Base-by-base conservation (phyloP, 352 stramenopile genomes). In the Pythium angustatum region DNA sequence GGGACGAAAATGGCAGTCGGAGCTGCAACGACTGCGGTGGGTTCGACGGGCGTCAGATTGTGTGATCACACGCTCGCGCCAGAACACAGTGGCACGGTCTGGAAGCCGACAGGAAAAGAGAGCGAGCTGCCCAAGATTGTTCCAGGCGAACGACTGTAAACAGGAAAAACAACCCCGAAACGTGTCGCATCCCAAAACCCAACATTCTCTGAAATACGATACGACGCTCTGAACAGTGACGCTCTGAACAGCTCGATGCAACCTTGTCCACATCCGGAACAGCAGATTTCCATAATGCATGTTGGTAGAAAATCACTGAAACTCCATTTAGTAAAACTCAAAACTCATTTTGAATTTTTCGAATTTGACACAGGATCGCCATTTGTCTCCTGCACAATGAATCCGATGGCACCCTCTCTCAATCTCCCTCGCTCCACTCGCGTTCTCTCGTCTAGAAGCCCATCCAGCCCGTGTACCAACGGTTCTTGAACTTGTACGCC, bases 401-500 rank as follows among this genome's bases (percentile, higher is more conserved):
- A n/a, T n/a, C n/a, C n/a, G n/a, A n/a, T n/a, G n/a, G n/a, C 40
- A 26, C 40, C 26, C 40, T 45, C 40, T 47, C 40, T 47, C 38
- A 17, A 14, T 44, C 5, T 44, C 38, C 10, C n/a, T 47, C 40
- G 11, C 19, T 41, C 15, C 11, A 2, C 38, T 7, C 22, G 38
- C 15, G 19, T 28, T 21, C 26, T 27, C 19, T 27, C 19, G 19
- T 47, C 65, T 90, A 93, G 45, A 93, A 85, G 58, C 85, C 85
- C 83, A 91, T 81, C 81, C 81, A 93, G 61, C 85, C 85, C 45
- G 77, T 89, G 83, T 94, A 95, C 87, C 87, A 95, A 61, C 77
- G 78, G 75, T 95, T 95, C 82, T 95, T 95, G 68, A 90, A 87
- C 70, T 79, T 91, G 80, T 95, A 95, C 43, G 76, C 81, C 43